Percentiles rank a stretch among this genome's conserved stretches.
phyloP scores from a whole-genome alignment of 495 filamentous ascomycete species.

The Aspergillus baeticus region DNA sequence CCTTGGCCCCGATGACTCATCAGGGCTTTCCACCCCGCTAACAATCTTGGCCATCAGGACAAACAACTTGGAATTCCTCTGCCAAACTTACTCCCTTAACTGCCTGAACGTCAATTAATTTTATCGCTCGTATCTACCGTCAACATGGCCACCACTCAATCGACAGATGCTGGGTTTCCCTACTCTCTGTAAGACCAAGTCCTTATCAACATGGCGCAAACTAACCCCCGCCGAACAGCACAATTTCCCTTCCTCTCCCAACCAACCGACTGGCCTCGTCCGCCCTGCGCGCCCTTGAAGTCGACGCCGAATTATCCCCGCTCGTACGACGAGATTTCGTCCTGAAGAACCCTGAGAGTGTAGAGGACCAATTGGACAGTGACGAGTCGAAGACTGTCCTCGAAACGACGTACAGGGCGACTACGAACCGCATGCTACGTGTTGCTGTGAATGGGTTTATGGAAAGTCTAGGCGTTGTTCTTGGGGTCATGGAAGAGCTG shows the following conservation, averaged over 20 bases:
- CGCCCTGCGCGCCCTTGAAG: constrained; percentile 72
- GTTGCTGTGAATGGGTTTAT: constrained; percentile 98
- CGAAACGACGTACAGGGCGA: constrained; percentile 76
- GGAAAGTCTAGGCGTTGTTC: constrained; percentile 78
- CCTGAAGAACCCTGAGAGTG: constrained; percentile 43
- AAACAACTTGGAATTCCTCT: no score
- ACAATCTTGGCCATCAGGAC: no score
- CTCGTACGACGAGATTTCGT: constrained; percentile 72
- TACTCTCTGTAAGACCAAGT: constrained; percentile 61
- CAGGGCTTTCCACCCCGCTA: no score
- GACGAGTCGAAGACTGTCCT: constrained; percentile 57
- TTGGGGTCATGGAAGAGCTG: constrained; percentile 84
- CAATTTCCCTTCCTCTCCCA: constrained; percentile 80
- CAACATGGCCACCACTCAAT: constrained; percentile 10
- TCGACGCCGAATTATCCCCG: constrained; percentile 86
- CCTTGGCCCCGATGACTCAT: no score
- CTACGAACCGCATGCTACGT: constrained; percentile 92
- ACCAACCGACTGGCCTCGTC: constrained; percentile 74
- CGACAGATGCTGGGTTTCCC: constrained; percentile 57
- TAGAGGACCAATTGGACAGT: constrained; percentile 22
- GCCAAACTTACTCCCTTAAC: no score
- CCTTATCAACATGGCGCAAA: constrained; percentile 1
- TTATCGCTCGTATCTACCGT: neutral
- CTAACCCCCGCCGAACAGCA: constrained; percentile 48
- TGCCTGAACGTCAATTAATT: no score